Percentiles rank a stretch among this genome's conserved stretches.
Conservation (phyloP, 23 red algal species). For the Gracilariopsis chorda region DNA sequence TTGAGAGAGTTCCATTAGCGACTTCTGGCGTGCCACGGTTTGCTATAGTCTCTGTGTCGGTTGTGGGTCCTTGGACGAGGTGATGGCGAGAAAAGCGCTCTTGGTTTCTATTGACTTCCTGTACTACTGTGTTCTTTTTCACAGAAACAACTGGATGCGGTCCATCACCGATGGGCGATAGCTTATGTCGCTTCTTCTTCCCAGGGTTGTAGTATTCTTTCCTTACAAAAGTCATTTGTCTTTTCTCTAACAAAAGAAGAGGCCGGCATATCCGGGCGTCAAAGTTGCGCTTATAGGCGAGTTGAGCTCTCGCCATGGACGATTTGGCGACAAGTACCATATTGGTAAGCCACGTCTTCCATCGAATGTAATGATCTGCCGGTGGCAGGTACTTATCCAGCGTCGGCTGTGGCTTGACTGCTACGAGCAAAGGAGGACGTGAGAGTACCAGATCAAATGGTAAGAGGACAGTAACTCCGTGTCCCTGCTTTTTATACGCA, state of each 20-base stretch:
- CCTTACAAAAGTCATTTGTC: not conserved
- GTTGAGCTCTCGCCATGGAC: not conserved
- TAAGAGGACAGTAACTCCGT: not conserved
- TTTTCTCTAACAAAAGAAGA: not conserved
- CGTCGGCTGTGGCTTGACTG: too few species aligned
- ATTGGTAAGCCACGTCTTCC: not conserved
- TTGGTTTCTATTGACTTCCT: not conserved
- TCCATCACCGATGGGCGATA: conserved; percentile 10
- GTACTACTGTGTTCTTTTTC: not conserved
- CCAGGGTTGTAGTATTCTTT: not conserved
- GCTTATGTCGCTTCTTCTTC: not conserved
- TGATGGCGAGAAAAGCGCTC: not conserved
- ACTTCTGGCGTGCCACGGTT: too few species aligned
- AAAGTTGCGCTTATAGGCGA: not conserved
- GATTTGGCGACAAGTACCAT: not conserved
- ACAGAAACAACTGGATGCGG: not conserved
- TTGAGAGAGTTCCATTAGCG: too few species aligned
- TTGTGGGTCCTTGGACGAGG: not conserved
- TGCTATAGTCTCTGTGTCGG: not conserved
- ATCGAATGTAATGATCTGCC: not conserved
- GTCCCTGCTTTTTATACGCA: not conserved
- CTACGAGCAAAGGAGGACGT: not conserved
- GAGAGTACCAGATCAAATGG: not conserved
- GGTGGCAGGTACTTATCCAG: too few species aligned
- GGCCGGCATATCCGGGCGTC: not conserved